Conservation (phyloP, 2,329 filamentous ascomycete species). For the Corynespora cassiicola region DNA sequence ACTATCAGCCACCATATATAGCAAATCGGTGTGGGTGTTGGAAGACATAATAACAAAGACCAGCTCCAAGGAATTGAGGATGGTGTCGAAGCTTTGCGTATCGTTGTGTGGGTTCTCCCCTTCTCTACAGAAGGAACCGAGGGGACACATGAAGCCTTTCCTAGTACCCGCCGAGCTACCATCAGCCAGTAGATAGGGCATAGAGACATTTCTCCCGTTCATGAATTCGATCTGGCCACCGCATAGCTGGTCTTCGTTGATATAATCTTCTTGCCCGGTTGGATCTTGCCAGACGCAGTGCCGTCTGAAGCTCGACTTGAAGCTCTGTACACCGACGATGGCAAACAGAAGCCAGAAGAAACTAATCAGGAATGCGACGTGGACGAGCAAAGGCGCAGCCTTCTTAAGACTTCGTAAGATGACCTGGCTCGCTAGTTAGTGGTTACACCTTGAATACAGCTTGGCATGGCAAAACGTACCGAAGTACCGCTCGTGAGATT, state of each 20-base stretch:
- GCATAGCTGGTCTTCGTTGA: constrained; percentile 73
- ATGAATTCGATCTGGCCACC: constrained; percentile 76
- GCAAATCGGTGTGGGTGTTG: constrained; percentile 93
- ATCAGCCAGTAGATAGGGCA: constrained; percentile 69
- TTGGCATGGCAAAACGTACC: constrained; percentile 59
- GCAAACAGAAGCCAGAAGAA: constrained; percentile 99
- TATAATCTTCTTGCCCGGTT: constrained; percentile 59
- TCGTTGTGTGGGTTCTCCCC: constrained; percentile 78
- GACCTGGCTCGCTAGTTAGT: constrained; percentile 61
- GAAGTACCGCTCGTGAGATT: constrained; percentile 92
- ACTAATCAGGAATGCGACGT: constrained; percentile 90
- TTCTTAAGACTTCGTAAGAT: constrained; percentile 96
- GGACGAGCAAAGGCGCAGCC: constrained; percentile 86
- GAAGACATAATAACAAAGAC: constrained; percentile 99
- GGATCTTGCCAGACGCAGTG: constrained; percentile 61
- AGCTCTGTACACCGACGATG: constrained; percentile 95
- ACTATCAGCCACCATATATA: constrained; percentile 91
- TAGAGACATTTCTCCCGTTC: constrained; percentile 44
- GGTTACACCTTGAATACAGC: too few relatives aligned
- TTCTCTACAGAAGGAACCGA: constrained; percentile 82
- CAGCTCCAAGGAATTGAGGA: constrained; percentile 86
- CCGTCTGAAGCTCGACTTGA: constrained; percentile 63
- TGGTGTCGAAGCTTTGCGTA: constrained; percentile 95
- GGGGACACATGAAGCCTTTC: constrained; percentile 90
- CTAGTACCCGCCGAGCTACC: constrained; percentile 52